Conservation (phyloP, 2,329 filamentous ascomycete species). For the Aquanectria penicillioides region DNA sequence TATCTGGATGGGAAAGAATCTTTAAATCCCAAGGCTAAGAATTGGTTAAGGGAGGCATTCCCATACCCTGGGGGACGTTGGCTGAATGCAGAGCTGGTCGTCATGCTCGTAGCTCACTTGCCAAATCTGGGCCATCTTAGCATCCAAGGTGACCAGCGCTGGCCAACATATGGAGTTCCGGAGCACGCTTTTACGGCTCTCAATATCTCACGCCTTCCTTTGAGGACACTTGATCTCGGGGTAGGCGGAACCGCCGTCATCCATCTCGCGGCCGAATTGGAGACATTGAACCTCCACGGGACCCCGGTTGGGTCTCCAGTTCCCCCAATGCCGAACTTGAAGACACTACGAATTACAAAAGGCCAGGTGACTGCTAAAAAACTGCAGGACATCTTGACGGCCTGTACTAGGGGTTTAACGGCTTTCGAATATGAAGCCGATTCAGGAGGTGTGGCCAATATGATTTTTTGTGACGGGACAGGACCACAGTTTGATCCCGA, state of each 20-base stretch:
- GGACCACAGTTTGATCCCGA: not conserved
- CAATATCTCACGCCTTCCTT: not conserved
- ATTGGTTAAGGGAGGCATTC: not conserved
- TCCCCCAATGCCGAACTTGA: slow-evolving; percentile 5
- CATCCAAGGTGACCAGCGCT: not conserved
- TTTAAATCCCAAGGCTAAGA: not conserved
- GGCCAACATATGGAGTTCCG: slow-evolving; percentile 2
- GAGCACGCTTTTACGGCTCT: not conserved
- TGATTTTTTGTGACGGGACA: not conserved
- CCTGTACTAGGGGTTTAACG: not conserved
- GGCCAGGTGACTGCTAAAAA: not conserved
- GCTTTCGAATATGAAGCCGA: slow-evolving; percentile 12
- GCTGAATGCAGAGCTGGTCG: slow-evolving; percentile 8
- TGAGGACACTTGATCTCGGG: slow-evolving; percentile 8
- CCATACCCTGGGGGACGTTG: not conserved
- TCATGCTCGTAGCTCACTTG: slow-evolving; percentile 18
- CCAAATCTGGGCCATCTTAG: slow-evolving; percentile 8
- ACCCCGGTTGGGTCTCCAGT: not conserved
- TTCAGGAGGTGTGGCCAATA: not conserved
- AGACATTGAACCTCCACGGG: slow-evolving; percentile 7
- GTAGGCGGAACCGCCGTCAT: not conserved
- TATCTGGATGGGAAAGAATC: not conserved
- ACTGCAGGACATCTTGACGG: not conserved
- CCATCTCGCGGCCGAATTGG: slow-evolving; percentile 1
- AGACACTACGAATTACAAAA: slow-evolving; percentile 5